Percentiles rank a stretch among this genome's conserved stretches.
Evolutionary conservation across 306 rosid species (phyloP).

Genomic region (Fragaria iinumae): DNA sequence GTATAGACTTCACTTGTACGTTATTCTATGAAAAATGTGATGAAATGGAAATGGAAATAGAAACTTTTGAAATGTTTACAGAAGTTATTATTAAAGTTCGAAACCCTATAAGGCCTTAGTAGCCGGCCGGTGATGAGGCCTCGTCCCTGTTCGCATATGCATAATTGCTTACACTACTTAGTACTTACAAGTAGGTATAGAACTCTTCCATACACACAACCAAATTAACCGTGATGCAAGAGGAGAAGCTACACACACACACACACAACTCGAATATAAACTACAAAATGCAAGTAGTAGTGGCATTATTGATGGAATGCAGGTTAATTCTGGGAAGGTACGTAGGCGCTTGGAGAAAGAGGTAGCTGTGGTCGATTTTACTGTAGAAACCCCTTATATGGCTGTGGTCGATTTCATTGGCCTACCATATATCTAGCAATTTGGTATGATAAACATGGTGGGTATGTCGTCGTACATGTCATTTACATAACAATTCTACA

Average conservation of each 20-base stretch:
- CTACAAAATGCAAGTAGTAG: not conserved
- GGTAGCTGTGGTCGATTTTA: not conserved
- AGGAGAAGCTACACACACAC: too few relatives aligned
- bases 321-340: not conserved
- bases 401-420: not conserved
- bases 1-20: not conserved
- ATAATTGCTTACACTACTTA: too few relatives aligned
- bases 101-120: too few relatives aligned
- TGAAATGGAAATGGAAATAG: not conserved
- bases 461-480: conserved; percentile 16
- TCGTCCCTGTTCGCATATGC: too few relatives aligned
- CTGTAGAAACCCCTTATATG: not conserved
- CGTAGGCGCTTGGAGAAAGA: conserved; percentile 1
- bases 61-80: too few relatives aligned
- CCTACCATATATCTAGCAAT: not conserved
- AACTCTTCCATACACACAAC: too few relatives aligned
- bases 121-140: too few relatives aligned
- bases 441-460: conserved; percentile 10
- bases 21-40: not conserved
- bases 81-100: too few relatives aligned
- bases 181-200: too few relatives aligned
- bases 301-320: not conserved
- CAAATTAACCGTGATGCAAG: too few relatives aligned
- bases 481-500: not conserved
- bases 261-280: not conserved